Evolutionary conservation across 192 early-diverging fungal genomes (phyloP), one percentile per base, ranked within the genome.

Genomic region (Coemansia sp.): DNA sequence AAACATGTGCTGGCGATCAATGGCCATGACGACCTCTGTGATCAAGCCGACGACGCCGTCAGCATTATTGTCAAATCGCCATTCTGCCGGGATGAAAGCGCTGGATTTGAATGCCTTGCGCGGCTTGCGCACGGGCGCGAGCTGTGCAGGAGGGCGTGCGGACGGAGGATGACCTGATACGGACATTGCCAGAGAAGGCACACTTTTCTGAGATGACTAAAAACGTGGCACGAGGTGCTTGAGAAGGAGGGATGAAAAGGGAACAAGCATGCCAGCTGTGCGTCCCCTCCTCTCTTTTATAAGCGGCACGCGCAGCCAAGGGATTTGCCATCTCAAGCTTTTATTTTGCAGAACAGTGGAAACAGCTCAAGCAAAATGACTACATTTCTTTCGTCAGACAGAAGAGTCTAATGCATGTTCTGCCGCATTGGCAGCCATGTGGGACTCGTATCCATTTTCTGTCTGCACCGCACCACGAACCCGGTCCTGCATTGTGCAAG

Each of bases 71-170:
- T 63, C 58, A 29, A 77, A 19, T 23, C 65, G 65, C 75, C 74
- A 76, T 12, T 71, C 56, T 5, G 57, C 38, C 17, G 74, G 74
- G 17, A 76, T 57, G 32, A 76, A 71, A 2, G 69, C 74, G 58
- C 74, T 76, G n/a, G 74, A 76, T 45, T 58, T 76, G 39, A 76
- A 43, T 17, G 45, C 67, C 17, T 67, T 65, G 17, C 52, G 58
- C 52, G 43, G 41, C 66, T 68, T 61, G 35, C 22, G 22, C 9
- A 23, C 45, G 5, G 58, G 25, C 24, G 14, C 41, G 14, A 17
- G 6, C 4, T 15, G 15, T 15, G 47, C n/a, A 7, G 9, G 17
- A 50, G 22, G 7, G 17, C 49, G 53, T 32, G 24, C 29, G 7
- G 53, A 35, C 3, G 53, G 53, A 29, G 24, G 12, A 29, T 17